Evolutionary conservation across 306 rosid genomes (phyloP).

Genomic region (Prosopis cineraria): DNA sequence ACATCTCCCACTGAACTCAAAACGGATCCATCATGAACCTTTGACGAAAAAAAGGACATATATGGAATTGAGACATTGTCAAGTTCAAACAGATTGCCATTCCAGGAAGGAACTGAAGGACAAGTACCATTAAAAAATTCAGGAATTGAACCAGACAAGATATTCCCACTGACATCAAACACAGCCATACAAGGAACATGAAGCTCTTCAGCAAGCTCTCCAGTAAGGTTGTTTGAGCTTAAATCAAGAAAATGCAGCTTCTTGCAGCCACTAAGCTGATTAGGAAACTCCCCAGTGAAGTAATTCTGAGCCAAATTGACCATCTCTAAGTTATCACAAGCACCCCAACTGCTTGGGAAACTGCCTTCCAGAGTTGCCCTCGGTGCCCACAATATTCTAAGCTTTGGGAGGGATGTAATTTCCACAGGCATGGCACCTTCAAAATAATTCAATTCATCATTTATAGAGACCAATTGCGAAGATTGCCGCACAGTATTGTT

Average conservation of each 20-base stretch:
- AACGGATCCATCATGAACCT: slow-evolving; percentile 38
- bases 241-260: slow-evolving; percentile 72
- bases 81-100: slow-evolving; percentile 35
- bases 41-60: slow-evolving; percentile 53
- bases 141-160: slow-evolving; percentile 70
- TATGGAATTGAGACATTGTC: slow-evolving; percentile 40
- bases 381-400: slow-evolving; percentile 85
- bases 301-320: slow-evolving; percentile 75
- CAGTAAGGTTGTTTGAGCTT: slow-evolving; percentile 66
- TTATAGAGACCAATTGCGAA: slow-evolving; percentile 39
- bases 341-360: slow-evolving; percentile 65
- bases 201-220: slow-evolving; percentile 57
- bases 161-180: slow-evolving; percentile 79
- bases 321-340: slow-evolving; percentile 73
- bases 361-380: slow-evolving; percentile 70
- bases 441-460: slow-evolving; percentile 72
- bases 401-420: slow-evolving; percentile 62
- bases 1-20: slow-evolving; percentile 36
- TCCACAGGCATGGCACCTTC: slow-evolving; percentile 70
- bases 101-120: slow-evolving; percentile 36
- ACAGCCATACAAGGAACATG: slow-evolving; percentile 72
- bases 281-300: slow-evolving; percentile 65
- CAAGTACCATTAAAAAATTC: slow-evolving; percentile 42
- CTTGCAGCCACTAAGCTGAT: slow-evolving; percentile 56
- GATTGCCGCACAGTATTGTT: slow-evolving; percentile 38